These are phyloP conservation scores for Tylopilus plumbeoviolaceoides DNA, from an alignment of 768 basidiomycete genomes.

Conservation along the genomic window DNA sequence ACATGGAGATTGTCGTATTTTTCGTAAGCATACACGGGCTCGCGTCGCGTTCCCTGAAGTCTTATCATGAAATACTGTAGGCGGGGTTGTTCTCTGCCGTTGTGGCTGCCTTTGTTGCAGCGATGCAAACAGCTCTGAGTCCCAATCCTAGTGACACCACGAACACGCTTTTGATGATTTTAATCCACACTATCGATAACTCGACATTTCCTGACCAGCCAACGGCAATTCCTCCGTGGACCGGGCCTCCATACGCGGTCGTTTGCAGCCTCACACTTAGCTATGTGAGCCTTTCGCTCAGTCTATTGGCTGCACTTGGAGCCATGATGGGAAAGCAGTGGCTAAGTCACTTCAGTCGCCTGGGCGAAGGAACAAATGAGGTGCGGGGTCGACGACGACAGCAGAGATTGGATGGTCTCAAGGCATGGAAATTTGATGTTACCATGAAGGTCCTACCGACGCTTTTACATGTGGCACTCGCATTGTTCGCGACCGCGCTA, in stretches of 20 bases:
- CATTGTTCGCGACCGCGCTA: too few relatives aligned
- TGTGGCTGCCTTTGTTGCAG: not conserved
- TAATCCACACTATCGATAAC: not conserved
- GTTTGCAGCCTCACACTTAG: not conserved
- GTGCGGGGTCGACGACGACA: too few relatives aligned
- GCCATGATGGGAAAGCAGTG: too few relatives aligned
- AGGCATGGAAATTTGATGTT: too few relatives aligned
- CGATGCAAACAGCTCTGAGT: not conserved
- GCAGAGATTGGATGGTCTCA: too few relatives aligned
- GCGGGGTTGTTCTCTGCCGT: not conserved
- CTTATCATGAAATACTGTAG: not conserved
- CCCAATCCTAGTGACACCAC: not conserved
- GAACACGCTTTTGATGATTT: not conserved
- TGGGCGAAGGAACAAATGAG: too few relatives aligned
- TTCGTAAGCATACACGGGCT: not conserved
- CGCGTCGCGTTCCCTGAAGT: not conserved
- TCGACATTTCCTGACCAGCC: not conserved
- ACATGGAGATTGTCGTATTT: not conserved
- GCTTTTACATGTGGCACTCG: too few relatives aligned
- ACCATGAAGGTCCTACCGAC: too few relatives aligned
- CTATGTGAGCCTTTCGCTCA: not conserved
- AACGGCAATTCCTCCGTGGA: not conserved
- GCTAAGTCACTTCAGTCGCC: too few relatives aligned
- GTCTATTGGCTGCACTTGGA: too few relatives aligned
- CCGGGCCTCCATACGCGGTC: not conserved